Evolutionary conservation across 768 basidiomycete species (phyloP).

Genomic region (Chalciporus chontae): DNA sequence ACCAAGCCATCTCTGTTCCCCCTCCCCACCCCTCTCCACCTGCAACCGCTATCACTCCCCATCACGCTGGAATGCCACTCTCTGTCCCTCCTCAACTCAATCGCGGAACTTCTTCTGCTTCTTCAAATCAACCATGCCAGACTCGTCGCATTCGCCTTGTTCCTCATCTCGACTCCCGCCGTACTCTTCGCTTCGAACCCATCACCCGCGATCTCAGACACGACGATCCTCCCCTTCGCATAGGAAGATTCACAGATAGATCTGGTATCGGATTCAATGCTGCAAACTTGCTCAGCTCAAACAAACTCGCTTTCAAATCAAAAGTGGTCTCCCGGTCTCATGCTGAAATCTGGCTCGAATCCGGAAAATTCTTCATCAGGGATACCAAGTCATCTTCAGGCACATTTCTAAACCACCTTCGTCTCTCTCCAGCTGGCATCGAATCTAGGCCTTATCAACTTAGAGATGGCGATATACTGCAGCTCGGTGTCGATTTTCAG

Average conservation of each 20-base stretch:
- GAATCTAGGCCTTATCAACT: slow-evolving; percentile 76
- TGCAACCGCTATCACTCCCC: slow-evolving; percentile 5
- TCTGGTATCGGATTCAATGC: slow-evolving; percentile 63
- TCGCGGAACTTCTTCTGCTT: slow-evolving; percentile 16
- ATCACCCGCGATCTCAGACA: slow-evolving; percentile 81
- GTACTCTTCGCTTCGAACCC: slow-evolving; percentile 89
- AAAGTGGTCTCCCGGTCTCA: slow-evolving; percentile 95
- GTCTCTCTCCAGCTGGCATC: slow-evolving; percentile 78
- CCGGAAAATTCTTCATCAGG: slow-evolving; percentile 74
- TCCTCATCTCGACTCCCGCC: slow-evolving; percentile 88
- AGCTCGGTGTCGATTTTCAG: slow-evolving; percentile 96
- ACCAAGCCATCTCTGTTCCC: slow-evolving; percentile 4
- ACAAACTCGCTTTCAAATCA: slow-evolving; percentile 90
- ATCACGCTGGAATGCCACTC: slow-evolving; percentile 20
- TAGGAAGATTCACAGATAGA: slow-evolving; percentile 93
- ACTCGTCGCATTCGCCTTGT: slow-evolving; percentile 87
- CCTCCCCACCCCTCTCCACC: slow-evolving; percentile 19
- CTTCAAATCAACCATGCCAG: slow-evolving; percentile 19
- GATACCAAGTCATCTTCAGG: slow-evolving; percentile 90
- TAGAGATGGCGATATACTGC: slow-evolving; percentile 91
- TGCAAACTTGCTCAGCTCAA: slow-evolving; percentile 65
- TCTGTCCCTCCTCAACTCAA: slow-evolving; percentile 21
- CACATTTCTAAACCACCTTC: slow-evolving; percentile 93
- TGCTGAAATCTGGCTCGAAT: slow-evolving; percentile 89
- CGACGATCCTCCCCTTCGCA: slow-evolving; percentile 69